Conservation (phyloP, 208 protist genomes). For the Trypanosoma brucei region DNA sequence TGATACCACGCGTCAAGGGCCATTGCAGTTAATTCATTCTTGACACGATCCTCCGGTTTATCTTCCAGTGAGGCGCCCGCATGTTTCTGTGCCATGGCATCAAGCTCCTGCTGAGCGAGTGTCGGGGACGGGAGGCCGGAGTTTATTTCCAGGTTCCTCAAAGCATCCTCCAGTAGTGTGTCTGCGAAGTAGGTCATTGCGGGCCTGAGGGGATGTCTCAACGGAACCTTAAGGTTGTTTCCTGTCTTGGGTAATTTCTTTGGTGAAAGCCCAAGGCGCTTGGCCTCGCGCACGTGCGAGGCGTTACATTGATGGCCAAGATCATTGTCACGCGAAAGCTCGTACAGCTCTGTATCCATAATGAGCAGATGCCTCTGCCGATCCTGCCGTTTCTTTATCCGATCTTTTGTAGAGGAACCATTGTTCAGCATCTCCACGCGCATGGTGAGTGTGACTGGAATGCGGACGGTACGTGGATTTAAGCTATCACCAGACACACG, state of each 20-base stretch:
- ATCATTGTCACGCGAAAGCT: conserved; percentile 62
- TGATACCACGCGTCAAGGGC: conserved; percentile 86
- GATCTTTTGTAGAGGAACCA: conserved; percentile 48
- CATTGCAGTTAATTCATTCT: conserved; percentile 61
- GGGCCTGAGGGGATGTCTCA: conserved; percentile 52
- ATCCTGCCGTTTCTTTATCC: conserved; percentile 28
- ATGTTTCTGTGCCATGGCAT: background rate
- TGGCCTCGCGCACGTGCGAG: conserved; percentile 63
- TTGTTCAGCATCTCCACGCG: conserved; percentile 70
- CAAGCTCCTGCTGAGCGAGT: background rate
- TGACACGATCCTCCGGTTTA: conserved; percentile 26
- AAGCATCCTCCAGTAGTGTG: background rate
- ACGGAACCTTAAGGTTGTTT: background rate
- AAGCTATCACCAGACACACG: conserved; percentile 68
- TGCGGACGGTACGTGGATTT: conserved; percentile 63
- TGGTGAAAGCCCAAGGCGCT: conserved; percentile 29
- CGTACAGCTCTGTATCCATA: conserved; percentile 74
- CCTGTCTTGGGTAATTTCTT: background rate
- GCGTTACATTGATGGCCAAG: conserved; percentile 69
- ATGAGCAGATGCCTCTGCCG: conserved; percentile 71
- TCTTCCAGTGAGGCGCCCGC: conserved; percentile 3
- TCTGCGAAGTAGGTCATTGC: conserved; percentile 21
- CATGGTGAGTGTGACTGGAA: conserved; percentile 62
- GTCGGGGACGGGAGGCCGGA: background rate
- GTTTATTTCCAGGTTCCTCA: background rate